Conservation (phyloP, 129 eudicot genomes). For the Silybum marianum region DNA sequence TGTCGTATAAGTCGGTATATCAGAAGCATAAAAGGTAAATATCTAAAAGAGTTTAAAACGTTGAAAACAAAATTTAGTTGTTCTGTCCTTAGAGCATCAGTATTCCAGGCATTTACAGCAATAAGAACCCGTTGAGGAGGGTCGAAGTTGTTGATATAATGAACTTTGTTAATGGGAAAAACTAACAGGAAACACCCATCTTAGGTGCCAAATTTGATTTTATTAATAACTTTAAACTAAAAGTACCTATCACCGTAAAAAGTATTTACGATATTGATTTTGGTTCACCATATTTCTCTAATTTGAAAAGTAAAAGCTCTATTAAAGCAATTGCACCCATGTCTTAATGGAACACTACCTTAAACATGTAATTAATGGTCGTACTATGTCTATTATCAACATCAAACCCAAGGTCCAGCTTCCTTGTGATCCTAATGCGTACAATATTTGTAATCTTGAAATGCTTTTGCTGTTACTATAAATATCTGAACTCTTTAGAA, state of each 20-base stretch:
- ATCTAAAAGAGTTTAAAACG: background rate
- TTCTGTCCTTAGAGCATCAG: too few species aligned
- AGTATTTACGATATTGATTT: background rate
- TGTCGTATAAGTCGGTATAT: background rate
- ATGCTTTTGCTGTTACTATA: slow-evolving; percentile 2
- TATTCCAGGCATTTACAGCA: background rate
- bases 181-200: background rate
- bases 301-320: background rate
- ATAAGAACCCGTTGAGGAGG: background rate
- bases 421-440: background rate
- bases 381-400: background rate
- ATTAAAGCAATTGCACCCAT: background rate
- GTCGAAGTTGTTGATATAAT: background rate
- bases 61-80: background rate
- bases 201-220: background rate
- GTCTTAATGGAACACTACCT: background rate
- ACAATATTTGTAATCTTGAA: background rate
- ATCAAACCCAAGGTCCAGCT: background rate
- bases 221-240: too few species aligned
- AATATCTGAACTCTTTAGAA: background rate
- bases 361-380: background rate
- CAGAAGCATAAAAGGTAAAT: background rate
- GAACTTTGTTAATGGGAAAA: background rate
- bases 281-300: background rate
- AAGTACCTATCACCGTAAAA: background rate